phyloP scores from a whole-genome alignment of 2,329 filamentous ascomycete species.

The Stagonosporopsis rhizophila region DNA sequence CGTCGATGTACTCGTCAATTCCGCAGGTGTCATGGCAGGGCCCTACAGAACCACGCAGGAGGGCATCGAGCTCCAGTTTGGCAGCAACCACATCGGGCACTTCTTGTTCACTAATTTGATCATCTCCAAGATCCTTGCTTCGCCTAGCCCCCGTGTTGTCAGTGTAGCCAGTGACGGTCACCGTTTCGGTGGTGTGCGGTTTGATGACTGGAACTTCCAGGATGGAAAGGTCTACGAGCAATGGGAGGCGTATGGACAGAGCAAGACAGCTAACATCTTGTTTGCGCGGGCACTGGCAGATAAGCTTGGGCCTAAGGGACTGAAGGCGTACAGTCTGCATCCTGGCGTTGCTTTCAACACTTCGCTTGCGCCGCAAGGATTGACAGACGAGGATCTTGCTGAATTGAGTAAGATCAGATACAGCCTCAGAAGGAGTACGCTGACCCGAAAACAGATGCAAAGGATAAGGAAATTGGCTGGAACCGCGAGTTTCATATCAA shows the following conservation, averaged over 20 bases:
- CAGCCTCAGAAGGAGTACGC: background rate
- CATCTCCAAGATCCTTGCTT: constrained; percentile 50
- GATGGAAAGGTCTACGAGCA: constrained; percentile 50
- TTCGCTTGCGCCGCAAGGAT: constrained; percentile 23
- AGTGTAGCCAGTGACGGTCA: constrained; percentile 54
- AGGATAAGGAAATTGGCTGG: constrained; percentile 32
- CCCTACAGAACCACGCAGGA: constrained; percentile 39
- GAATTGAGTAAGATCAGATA: constrained; percentile 21
- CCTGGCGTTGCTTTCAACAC: constrained; percentile 39
- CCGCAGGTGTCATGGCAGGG: constrained; percentile 50
- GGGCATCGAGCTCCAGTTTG: constrained; percentile 52
- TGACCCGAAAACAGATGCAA: constrained; percentile 16
- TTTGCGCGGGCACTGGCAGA: constrained; percentile 34
- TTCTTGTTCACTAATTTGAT: constrained; percentile 58
- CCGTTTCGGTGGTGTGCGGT: constrained; percentile 49
- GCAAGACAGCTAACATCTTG: constrained; percentile 60
- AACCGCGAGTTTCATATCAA: constrained; percentile 32
- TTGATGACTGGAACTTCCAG: constrained; percentile 54
- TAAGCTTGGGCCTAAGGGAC: constrained; percentile 30
- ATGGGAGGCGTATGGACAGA: constrained; percentile 59
- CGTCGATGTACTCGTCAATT: constrained; percentile 55
- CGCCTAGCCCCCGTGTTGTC: constrained; percentile 48
- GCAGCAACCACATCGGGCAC: constrained; percentile 59
- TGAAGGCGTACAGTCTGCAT: constrained; percentile 41
- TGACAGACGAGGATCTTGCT: constrained; percentile 32